Base-by-base conservation (phyloP, 2,329 filamentous ascomycete species). In the Fusarium denticulatum region DNA sequence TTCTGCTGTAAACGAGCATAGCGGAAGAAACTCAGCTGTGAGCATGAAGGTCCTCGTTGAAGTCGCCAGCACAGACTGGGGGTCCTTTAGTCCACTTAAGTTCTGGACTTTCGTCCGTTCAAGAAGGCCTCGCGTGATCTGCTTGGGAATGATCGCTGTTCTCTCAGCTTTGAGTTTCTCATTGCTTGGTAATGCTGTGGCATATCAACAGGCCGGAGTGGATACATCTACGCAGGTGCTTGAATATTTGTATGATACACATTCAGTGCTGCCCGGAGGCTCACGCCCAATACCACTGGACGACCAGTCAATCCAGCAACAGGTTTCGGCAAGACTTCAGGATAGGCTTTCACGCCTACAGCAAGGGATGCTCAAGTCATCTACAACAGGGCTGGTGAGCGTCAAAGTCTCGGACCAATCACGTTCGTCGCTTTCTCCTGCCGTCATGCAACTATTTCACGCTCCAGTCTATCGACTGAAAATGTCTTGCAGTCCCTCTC, bases 21-120 rank as follows among this genome's bases (percentile, higher is more conserved):
- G 42, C 7, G 39, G 22, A 10, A 26, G 71, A 37, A 73, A 47
- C 45, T 74, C 71, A 1, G 46, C 49, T 4, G 71, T 73, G 15
- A 73, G 66, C 55, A 69, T 74, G 42, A 67, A 50, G 3, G 66
- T 73, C 6, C 71, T 73, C 0, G 66, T 73, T 18, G 71, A 73
- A 24, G 66, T 71, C 3, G 66, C 71, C 7, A 32, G 50, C 15
- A 73, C 71, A 7, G 71, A 71, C 22, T 73, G 67, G 70, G 61
- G 71, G 7, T 73, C 71, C 4, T 56, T 73, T 7, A 73, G 71
- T 7, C 71, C 67, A 14, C 42, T 73, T 22, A 73, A 73, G 28
- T 60, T 74, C 40, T 68, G 49, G 66, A 64, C 61, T 2, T 68
- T 73, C 32, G 40, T 50, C 32, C 61, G 61, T 22, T 74, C 71